Evolutionary conservation across 2,329 filamentous ascomycete species (phyloP), one percentile per base, ranked within the genome.

Genomic region (Didymosphaeria variabile): DNA sequence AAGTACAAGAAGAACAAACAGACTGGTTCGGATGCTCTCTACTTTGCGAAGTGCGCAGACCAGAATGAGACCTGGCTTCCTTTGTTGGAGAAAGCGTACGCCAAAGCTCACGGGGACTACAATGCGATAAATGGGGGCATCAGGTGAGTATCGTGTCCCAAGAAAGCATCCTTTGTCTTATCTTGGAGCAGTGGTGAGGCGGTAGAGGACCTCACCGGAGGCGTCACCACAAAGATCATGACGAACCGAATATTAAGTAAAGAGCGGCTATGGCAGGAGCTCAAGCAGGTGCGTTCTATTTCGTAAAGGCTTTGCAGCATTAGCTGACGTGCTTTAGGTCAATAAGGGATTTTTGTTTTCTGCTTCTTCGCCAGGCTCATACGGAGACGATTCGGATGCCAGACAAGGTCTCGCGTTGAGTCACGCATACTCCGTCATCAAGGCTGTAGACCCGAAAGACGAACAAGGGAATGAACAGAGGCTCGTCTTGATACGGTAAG

Each of bases 11-110:
- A 87, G 68, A 88, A 86, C 1, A 86, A 91, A 70, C 90, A 92
- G 72, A 91, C 87, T 0, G 91, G 91, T 5, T 93, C 90, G 2
- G 87, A 90, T 66, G 90, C 91, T 0, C 80, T 95, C 3, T 92
- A 91, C 77, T 94, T 94, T 77, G 90, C 89, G 1, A 89, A 90
- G 67, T 92, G 90, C 78, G 85, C 85, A 49, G 86, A 92, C 64
- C 86, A 88, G 56, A 92, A 93, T 70, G 91, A 94, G 75, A 94
- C 91, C 0, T 94, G 92, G 92, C 82, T 94, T 1, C 90, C 92
- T 0, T 79, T 94, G 19, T 80, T 94, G 2, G 91, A 94, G 72
- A 94, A 94, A 75, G 91, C 92, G 0, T 94, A 91, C 72, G 92
- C 92, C 17, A 95, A 95, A 76, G 90, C 90, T 0, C 91, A 95